A percentile compares a stretch with the other conserved stretches of the same genome.
Conservation (phyloP, 2,329 filamentous ascomycete species). For the Tolypocladium cylindrosporum region DNA sequence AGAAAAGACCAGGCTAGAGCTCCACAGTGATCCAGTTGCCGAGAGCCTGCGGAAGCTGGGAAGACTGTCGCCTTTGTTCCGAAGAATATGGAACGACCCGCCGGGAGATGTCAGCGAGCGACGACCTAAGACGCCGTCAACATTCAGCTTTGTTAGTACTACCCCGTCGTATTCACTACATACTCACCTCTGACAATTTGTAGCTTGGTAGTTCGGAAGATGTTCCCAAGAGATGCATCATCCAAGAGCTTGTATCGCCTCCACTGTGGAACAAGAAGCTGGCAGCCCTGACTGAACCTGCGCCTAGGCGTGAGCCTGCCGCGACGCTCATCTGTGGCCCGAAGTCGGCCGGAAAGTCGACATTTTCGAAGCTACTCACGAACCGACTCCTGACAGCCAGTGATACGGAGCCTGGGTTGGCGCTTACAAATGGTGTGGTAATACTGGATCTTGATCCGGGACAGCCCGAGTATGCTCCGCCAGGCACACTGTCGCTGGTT, state of each 20-base stretch:
- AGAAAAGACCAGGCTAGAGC: constrained; percentile 40
- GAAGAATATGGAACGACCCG: constrained; percentile 52
- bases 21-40: constrained; percentile 42
- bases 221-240: constrained; percentile 33
- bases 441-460: constrained; percentile 71
- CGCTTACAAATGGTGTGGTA: constrained; percentile 26
- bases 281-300: constrained; percentile 27
- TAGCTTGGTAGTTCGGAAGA: constrained; percentile 46
- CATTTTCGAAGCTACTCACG: constrained; percentile 54
- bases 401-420: constrained; percentile 7
- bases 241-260: constrained; percentile 47
- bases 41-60: constrained; percentile 42
- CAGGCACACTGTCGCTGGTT: constrained; percentile 60
- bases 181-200: constrained; percentile 8
- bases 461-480: constrained; percentile 64
- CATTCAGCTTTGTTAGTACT: constrained; percentile 40
- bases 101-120: constrained; percentile 11
- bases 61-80: constrained; percentile 55
- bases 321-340: constrained; percentile 56
- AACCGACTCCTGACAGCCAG: constrained; percentile 53
- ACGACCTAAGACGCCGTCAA: constrained; percentile 11
- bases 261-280: constrained; percentile 52
- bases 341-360: constrained; percentile 68
- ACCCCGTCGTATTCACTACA: too few species aligned
- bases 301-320: constrained; percentile 22